Percentiles rank a stretch among this genome's conserved stretches.
Conservation (phyloP, 805 yeast genomes). For the Saccharomycopsis sp. region DNA sequence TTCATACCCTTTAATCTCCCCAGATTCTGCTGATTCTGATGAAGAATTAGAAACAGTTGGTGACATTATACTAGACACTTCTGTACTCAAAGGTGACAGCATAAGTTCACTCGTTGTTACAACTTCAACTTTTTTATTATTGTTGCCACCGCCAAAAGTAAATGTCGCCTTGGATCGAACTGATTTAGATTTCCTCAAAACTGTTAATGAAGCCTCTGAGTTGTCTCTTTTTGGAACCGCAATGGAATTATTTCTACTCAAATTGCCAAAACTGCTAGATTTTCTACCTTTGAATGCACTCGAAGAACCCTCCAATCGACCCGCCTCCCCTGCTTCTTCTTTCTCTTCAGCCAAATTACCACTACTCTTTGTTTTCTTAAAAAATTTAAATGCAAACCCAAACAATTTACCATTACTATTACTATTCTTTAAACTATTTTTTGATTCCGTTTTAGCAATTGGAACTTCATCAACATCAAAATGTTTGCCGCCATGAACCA, state of each 20-base stretch:
- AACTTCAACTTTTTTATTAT: not conserved
- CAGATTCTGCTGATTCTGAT: not conserved
- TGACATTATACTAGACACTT: constrained; percentile 4
- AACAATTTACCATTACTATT: constrained; percentile 10
- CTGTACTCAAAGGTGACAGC: no score
- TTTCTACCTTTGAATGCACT: constrained; percentile 19
- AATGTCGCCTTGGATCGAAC: not conserved
- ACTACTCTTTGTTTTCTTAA: constrained; percentile 19
- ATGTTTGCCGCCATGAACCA: not conserved
- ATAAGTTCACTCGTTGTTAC: no score
- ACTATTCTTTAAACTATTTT: not conserved
- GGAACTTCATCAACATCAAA: not conserved
- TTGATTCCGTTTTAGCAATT: not conserved
- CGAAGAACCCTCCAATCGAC: no score
- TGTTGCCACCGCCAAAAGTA: constrained; percentile 1
- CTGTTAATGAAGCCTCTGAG: not conserved
- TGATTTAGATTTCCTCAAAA: not conserved
- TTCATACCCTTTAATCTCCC: constrained; percentile 2
- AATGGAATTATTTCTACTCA: not conserved
- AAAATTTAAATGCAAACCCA: constrained; percentile 21
- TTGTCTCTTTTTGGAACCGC: not conserved
- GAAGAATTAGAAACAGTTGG: constrained; percentile 1
- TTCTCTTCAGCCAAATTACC: constrained; percentile 3
- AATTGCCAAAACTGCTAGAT: not conserved
- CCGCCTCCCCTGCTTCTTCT: not conserved